phyloP scores from a whole-genome alignment of 1,284 basidiomycete genomes.

The Moesziomyces aphidis region DNA sequence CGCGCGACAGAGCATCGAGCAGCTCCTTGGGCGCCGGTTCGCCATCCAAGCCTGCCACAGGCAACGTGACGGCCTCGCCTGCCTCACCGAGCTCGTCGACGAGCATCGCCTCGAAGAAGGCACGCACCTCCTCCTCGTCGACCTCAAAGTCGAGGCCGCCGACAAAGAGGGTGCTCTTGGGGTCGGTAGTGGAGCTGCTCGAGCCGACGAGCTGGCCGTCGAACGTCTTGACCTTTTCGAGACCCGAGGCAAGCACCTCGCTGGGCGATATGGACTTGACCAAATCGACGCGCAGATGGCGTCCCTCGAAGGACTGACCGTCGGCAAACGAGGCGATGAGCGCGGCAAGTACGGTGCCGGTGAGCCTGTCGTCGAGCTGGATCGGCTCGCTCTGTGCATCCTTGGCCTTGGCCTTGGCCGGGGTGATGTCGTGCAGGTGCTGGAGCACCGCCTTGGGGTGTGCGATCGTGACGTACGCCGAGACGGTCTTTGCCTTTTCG shows the following conservation, averaged over 20 bases:
- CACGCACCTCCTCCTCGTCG: constrained; percentile 87
- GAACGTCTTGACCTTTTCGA: constrained; percentile 56
- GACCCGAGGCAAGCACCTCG: constrained; percentile 55
- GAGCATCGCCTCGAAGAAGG: constrained; percentile 85
- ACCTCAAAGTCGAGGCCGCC: constrained; percentile 93
- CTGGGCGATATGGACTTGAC: constrained; percentile 52
- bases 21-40: constrained; percentile 16
- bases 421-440: constrained; percentile 29
- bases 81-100: constrained; percentile 77
- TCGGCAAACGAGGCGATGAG: constrained; percentile 76
- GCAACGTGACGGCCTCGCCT: constrained; percentile 35
- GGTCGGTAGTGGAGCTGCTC: constrained; percentile 49
- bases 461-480: constrained; percentile 64
- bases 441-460: constrained; percentile 46
- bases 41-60: constrained; percentile 40
- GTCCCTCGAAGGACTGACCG: constrained; percentile 79
- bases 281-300: constrained; percentile 65
- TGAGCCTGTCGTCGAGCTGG: constrained; percentile 45
- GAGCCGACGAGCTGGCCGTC: constrained; percentile 47
- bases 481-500: constrained; percentile 59
- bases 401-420: constrained; percentile 36
- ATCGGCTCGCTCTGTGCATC: constrained; percentile 5
- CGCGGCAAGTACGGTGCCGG: constrained; percentile 74
- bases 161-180: constrained; percentile 84
- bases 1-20: constrained; percentile 22